phyloP scores from a whole-genome alignment of 495 filamentous ascomycete species.

The Tuber melanosporum region DNA sequence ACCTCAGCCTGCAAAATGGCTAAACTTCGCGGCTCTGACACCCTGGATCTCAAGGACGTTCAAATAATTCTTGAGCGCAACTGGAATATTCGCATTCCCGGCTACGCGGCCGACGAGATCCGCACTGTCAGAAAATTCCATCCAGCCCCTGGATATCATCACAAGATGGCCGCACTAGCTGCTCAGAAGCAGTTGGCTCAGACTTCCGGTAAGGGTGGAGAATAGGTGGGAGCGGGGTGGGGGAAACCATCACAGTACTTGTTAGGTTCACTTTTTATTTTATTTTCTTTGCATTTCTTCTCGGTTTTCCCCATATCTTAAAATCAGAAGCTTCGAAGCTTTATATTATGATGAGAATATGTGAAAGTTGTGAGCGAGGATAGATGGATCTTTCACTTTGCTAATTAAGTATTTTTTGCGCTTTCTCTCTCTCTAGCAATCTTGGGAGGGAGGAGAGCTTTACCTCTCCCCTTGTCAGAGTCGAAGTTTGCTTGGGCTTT shows the following conservation, averaged over 20 bases:
- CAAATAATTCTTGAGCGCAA: constrained; percentile 92
- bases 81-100: constrained; percentile 96
- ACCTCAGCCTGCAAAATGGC: constrained; percentile 80
- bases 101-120: constrained; percentile 87
- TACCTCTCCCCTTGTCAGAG: not conserved
- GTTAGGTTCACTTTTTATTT: not conserved
- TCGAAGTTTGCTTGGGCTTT: not conserved
- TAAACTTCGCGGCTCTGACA: constrained; percentile 81
- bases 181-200: constrained; percentile 62
- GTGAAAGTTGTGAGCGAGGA: not conserved
- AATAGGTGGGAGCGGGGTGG: constrained; percentile 12
- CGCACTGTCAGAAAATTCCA: constrained; percentile 87
- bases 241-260: not conserved
- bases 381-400: not conserved
- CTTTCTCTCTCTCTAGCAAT: not conserved
- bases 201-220: constrained; percentile 33
- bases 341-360: not conserved
- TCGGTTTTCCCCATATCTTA: not conserved
- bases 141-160: constrained; percentile 77
- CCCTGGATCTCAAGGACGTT: constrained; percentile 85
- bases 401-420: not conserved
- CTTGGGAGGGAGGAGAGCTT: not conserved
- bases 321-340: not conserved
- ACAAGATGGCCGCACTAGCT: constrained; percentile 92
- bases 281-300: not conserved